phyloP scores from a whole-genome alignment of 2,329 filamentous ascomycete genomes.

The Pseudogymnoascus sp. region DNA sequence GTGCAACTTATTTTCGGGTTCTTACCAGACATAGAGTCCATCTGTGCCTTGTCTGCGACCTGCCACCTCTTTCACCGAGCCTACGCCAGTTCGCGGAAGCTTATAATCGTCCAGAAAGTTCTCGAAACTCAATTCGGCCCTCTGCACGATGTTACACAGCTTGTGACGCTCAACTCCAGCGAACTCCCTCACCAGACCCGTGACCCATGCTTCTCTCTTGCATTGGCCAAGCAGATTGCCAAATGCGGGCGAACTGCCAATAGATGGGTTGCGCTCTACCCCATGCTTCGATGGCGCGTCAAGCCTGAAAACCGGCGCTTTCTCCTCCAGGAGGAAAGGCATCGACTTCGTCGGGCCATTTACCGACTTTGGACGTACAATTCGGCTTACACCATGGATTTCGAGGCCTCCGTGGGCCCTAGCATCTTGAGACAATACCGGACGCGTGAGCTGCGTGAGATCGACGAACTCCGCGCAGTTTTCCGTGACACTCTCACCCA shows the following conservation, averaged over 20 bases:
- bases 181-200: background rate
- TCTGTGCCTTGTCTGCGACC: slow-evolving; percentile 8
- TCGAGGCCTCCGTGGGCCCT: background rate
- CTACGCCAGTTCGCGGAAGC: slow-evolving; percentile 10
- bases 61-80: background rate
- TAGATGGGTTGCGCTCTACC: slow-evolving; percentile 29
- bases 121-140: slow-evolving; percentile 12
- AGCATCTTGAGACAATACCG: background rate
- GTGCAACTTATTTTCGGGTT: slow-evolving; percentile 11
- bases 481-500: slow-evolving; percentile 25
- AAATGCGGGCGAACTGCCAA: slow-evolving; percentile 27
- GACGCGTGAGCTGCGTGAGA: slow-evolving; percentile 9
- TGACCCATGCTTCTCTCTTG: slow-evolving; percentile 12
- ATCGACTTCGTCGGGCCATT: slow-evolving; percentile 26
- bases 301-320: slow-evolving; percentile 28
- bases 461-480: slow-evolving; percentile 26
- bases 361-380: slow-evolving; percentile 31
- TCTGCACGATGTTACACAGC: slow-evolving; percentile 12
- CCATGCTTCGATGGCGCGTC: slow-evolving; percentile 28
- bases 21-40: background rate
- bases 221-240: slow-evolving; percentile 23
- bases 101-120: slow-evolving; percentile 11
- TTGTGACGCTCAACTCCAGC: slow-evolving; percentile 14
- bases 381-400: slow-evolving; percentile 27
- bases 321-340: slow-evolving; percentile 24